Evolutionary conservation across 768 basidiomycete genomes (phyloP), one percentile per base, ranked within the genome.

Genomic region (Mycena pura): DNA sequence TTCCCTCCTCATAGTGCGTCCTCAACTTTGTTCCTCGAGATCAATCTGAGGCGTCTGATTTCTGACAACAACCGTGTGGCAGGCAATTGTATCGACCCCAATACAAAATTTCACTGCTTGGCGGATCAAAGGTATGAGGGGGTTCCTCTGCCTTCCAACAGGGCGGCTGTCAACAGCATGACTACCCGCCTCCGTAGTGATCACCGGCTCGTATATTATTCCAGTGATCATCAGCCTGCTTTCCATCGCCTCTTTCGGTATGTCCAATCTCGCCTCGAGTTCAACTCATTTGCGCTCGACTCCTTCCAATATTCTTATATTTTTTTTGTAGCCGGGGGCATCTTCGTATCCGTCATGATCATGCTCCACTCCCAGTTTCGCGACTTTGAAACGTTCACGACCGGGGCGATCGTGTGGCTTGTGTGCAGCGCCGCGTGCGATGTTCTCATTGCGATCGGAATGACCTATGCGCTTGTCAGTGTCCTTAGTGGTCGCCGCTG

Each of bases 41-140:
- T 15, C 9, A 6, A 3, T 1, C 1, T n/a, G n/a, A n/a, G 10
- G 5, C 2, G 10, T 11, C 25, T 3, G 39, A 6, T 3, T 31
- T n/a, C 2, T 28, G 11, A n/a, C n/a, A 8, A 9, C n/a, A n/a
- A n/a, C n/a, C n/a, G n/a, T n/a, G n/a, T n/a, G n/a, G 34, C 31
- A 62, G 61, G 25, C 61, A 3, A 25, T 64, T 8, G 54, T 57
- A 6, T 39, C 63, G 2, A 44, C 54, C 3, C 63, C 63, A 6
- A 57, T 64, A 9, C 63, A 64, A 34, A 6, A 57, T 10, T 64
- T 64, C 39, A 29, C 58, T 11, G 63, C 63, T 0, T 64, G 63
- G 63, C 47, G 63, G 4, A 56, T 64, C 28, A 40, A 41, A 5
- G 54, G 61, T 57, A 38, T 22, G 48, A 13, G 8, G 3, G 2